A percentile compares a stretch with the other conserved stretches of the same genome.
phyloP scores from a whole-genome alignment of 1,139 yeast species.

The Kodamaea sp. region DNA sequence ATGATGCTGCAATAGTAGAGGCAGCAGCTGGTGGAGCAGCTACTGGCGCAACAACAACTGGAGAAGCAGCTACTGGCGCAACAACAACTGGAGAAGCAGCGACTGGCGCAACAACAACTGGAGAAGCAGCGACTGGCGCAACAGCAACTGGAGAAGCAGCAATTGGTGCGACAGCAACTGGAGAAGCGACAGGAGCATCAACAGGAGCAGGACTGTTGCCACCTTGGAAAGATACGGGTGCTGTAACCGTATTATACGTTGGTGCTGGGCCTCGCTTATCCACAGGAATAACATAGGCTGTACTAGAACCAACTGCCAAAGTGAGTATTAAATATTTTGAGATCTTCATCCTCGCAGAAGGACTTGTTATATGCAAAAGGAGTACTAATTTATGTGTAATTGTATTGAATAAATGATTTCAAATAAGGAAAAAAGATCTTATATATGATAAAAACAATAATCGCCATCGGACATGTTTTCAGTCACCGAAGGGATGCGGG shows the following conservation, averaged over 20 bases:
- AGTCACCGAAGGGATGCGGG: too few species aligned
- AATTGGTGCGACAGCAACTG: constrained; percentile 10
- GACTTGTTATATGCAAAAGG: not conserved
- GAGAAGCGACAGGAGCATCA: constrained; percentile 9
- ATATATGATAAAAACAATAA: constrained; percentile 5
- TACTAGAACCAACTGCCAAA: constrained; percentile 7
- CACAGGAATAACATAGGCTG: constrained; percentile 9
- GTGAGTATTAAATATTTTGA: constrained; percentile 4
- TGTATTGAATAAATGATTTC: not conserved
- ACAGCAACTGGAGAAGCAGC: constrained; percentile 18
- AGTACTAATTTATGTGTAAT: not conserved
- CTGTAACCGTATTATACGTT: constrained; percentile 6
- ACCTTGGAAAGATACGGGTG: constrained; percentile 8
- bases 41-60: constrained; percentile 8
- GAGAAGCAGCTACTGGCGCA: constrained; percentile 11
- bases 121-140: constrained; percentile 12
- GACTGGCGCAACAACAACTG: constrained; percentile 8
- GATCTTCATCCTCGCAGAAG: constrained; percentile 6
- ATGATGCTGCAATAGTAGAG: constrained; percentile 1
- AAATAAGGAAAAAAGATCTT: constrained; percentile 2
- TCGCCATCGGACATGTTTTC: not conserved
- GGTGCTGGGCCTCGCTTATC: constrained; percentile 5
- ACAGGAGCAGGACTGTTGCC: constrained; percentile 10
- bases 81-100: constrained; percentile 8
- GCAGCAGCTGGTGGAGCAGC: constrained; percentile 2